Base-by-base conservation (phyloP, 2,329 filamentous ascomycete genomes). In the Exophiala spinifera region DNA sequence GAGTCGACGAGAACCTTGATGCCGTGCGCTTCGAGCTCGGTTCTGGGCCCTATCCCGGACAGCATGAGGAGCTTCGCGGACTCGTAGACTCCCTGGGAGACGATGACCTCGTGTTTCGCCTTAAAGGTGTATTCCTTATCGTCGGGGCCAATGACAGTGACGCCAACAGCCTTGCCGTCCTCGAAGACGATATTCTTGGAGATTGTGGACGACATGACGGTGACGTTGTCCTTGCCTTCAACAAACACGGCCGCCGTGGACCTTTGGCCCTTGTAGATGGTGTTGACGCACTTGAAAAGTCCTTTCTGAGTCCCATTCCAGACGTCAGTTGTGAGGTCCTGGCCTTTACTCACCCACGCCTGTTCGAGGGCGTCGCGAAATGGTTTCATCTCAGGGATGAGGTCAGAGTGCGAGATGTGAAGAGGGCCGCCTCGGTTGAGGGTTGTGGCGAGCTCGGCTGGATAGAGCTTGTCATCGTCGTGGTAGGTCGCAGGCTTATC, bases 31-130 rank as follows among this genome's bases (percentile, higher is more conserved):
- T 74, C 60, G 6, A 87, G 76, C 59, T 84, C 78, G 0, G 70
- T 65, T 11, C 68, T 63, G 0, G 82, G 82, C 0, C 84, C 84
- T 33, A 87, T 76, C 17, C 85, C 85, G 48, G 75, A 80, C 1
- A 86, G 76, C 70, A 84, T 81, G 7, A 88, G 78, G 1, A 88
- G 69, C 67, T 87, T 84, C 4, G 83, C 82, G 1, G 79, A 79
- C 68, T 86, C 83, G 67, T 81, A 86, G 1, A 80, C 77, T 14
- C 84, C 84, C 4, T 67, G 75, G 4, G 74, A 67, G 39, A 78
- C 55, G 54, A 78, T 75, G 45, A 78, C 70, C 60, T 83, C 81
- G 28, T 69, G 69, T 20, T 67, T 74, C 34, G 81, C 78, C 5
- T 67, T 69, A 57, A 83, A 72, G 28, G 63, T 74, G 25, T 76